A percentile compares a stretch with the other conserved stretches of the same genome.
phyloP scores from a whole-genome alignment of 1,284 basidiomycete genomes.

The Leccinum pallidistipes region DNA sequence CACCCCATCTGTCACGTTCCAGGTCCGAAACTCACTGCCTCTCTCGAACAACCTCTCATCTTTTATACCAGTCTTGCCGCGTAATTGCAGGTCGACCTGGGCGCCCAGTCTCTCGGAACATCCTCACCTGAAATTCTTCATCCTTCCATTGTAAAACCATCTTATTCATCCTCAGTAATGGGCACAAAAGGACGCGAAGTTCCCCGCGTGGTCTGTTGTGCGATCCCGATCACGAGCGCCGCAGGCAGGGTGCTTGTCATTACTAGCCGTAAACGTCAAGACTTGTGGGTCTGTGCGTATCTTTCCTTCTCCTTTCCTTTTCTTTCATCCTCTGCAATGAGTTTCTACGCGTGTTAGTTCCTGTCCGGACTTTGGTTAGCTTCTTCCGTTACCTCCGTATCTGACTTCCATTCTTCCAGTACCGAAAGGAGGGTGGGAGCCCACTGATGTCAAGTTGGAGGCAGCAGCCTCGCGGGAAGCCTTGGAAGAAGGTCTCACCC shows the following conservation, averaged over 20 bases:
- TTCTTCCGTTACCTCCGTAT: slow-evolving; percentile 6
- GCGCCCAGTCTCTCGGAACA: background rate
- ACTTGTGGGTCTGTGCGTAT: slow-evolving; percentile 82
- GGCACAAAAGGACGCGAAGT: slow-evolving; percentile 74
- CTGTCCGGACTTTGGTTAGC: slow-evolving; percentile 9
- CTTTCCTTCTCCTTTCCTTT: slow-evolving; percentile 12
- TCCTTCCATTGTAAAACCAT: slow-evolving; percentile 13
- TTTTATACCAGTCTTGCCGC: slow-evolving; percentile 1
- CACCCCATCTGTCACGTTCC: slow-evolving; percentile 1
- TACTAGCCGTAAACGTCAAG: slow-evolving; percentile 76
- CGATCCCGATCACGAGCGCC: slow-evolving; percentile 72
- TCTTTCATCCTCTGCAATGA: slow-evolving; percentile 1
- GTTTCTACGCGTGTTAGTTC: slow-evolving; percentile 9
- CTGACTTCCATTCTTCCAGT: slow-evolving; percentile 45
- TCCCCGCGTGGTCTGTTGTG: slow-evolving; percentile 83
- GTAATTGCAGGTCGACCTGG: slow-evolving; percentile 3
- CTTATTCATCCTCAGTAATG: slow-evolving; percentile 44
- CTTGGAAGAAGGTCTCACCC: slow-evolving; percentile 89
- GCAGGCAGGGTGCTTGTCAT: slow-evolving; percentile 76
- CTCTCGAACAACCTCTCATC: slow-evolving; percentile 8
- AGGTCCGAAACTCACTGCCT: slow-evolving; percentile 12
- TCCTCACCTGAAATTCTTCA: background rate
- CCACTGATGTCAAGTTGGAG: slow-evolving; percentile 73
- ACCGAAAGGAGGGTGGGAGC: slow-evolving; percentile 85
- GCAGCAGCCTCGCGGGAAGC: slow-evolving; percentile 85